Percentiles rank a stretch among this genome's conserved stretches.
These are phyloP conservation scores for Liquidambar formosana DNA, from an alignment of 164 flowering plant genomes.

Conservation along the genomic window DNA sequence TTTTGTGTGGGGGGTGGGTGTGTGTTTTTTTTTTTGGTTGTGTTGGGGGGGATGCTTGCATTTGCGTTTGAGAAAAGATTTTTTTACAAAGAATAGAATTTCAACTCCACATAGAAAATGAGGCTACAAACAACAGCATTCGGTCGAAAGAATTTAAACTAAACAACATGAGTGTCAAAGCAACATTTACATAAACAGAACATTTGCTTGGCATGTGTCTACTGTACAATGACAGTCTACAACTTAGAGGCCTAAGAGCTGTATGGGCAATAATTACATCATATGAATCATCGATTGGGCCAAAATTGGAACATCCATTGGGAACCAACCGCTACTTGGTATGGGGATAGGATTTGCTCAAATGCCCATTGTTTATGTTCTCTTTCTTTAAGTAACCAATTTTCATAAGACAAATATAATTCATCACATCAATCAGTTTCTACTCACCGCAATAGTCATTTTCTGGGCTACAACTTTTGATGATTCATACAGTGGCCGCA, in stretches of 20 bases:
- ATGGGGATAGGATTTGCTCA: no score
- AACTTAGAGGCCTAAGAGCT: not conserved
- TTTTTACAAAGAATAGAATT: not conserved
- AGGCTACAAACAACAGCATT: no score
- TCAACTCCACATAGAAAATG: not conserved
- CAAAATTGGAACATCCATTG: not conserved
- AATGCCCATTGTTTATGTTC: not conserved
- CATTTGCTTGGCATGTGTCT: no score
- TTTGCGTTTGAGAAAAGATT: no score
- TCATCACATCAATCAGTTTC: slow-evolving; percentile 5
- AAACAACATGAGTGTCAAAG: not conserved
- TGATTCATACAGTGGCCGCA: slow-evolving; percentile 89
- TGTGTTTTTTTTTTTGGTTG: not conserved
- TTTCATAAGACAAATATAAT: not conserved
- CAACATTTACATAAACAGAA: not conserved
- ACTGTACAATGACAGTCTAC: not conserved
- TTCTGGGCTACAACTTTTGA: slow-evolving; percentile 86
- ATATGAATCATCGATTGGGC: not conserved
- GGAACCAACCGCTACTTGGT: not conserved
- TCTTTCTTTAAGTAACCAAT: not conserved
- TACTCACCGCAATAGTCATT: slow-evolving; percentile 87
- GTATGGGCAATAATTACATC: not conserved
- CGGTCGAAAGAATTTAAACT: no score
- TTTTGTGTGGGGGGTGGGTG: no score
- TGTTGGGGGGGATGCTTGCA: not conserved